These are phyloP conservation scores for Hypoxylon crocopeplum DNA, from an alignment of 495 filamentous ascomycete genomes.

Conservation along the genomic window DNA sequence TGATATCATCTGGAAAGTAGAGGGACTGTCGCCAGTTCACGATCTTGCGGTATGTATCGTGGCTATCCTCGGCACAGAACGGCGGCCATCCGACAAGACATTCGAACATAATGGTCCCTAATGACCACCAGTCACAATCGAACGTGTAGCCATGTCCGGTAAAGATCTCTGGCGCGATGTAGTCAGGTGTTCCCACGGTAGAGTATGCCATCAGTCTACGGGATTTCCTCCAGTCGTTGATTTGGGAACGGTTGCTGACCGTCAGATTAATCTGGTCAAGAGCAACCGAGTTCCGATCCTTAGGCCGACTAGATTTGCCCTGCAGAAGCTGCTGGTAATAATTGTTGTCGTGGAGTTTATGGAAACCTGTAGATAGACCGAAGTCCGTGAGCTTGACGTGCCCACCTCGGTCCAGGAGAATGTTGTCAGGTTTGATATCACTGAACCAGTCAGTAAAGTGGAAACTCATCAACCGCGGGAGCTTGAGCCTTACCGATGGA, in stretches of 20 bases:
- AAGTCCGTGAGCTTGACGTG: conserved; percentile 99
- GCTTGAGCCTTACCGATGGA: conserved; percentile 78
- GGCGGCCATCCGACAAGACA: conserved; percentile 98
- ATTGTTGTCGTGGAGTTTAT: conserved; percentile 95
- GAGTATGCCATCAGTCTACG: conserved; percentile 95
- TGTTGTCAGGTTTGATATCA: conserved; percentile 99
- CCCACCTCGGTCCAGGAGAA: conserved; percentile 90
- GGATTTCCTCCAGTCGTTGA: conserved; percentile 98
- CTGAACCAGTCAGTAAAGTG: conserved; percentile 53
- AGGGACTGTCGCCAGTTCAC: conserved; percentile 96
- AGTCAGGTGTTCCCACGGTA: conserved; percentile 97
- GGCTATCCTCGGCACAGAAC: conserved; percentile 96
- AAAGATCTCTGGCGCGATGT: conserved; percentile 99
- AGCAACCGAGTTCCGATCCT: conserved; percentile 88
- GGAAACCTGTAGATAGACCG: conserved; percentile 95
- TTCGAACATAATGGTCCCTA: conserved; percentile 99
- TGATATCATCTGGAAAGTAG: conserved; percentile 95
- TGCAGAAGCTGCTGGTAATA: conserved; percentile 98
- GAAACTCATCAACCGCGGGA: conserved; percentile 4
- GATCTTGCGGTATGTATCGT: conserved; percentile 98
- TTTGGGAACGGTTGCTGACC: conserved; percentile 93
- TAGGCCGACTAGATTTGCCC: conserved; percentile 73
- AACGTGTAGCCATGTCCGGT: conserved; percentile 93
- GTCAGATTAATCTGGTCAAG: conserved; percentile 98
- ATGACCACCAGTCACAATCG: conserved; percentile 98